Conservation (phyloP, 257 asterid species). For the Salvia splendens region DNA sequence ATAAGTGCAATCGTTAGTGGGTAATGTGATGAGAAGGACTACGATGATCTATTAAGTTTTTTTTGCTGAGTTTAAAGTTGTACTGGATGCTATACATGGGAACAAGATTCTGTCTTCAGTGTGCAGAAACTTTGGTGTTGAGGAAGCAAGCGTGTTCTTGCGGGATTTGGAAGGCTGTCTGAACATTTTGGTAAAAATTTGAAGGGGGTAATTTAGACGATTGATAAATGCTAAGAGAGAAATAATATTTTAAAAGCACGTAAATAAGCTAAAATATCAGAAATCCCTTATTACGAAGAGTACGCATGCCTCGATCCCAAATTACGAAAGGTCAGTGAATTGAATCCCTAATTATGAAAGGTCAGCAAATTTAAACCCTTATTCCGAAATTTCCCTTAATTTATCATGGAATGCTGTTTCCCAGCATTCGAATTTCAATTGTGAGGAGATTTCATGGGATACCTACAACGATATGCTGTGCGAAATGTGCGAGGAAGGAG, state of each 20-base stretch:
- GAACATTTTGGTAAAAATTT: too few species aligned
- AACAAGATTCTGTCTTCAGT: constrained; percentile 66
- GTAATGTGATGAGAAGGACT: constrained; percentile 83
- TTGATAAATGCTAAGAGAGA: too few species aligned
- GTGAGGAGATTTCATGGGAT: constrained; percentile 60
- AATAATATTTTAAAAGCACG: too few species aligned
- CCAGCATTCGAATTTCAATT: constrained; percentile 19
- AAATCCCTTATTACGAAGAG: too few species aligned
- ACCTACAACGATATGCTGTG: constrained; percentile 52
- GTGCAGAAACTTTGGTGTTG: constrained; percentile 53
- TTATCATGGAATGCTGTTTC: constrained; percentile 18
- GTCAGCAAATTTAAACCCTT: too few species aligned
- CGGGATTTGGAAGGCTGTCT: constrained; percentile 59
- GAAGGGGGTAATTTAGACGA: too few species aligned
- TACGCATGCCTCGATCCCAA: too few species aligned
- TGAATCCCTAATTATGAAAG: too few species aligned
- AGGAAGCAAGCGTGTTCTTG: constrained; percentile 54
- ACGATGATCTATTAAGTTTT: constrained; percentile 68
- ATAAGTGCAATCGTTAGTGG: constrained; percentile 52
- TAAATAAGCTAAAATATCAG: too few species aligned
- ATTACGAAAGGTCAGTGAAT: too few species aligned
- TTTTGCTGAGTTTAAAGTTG: constrained; percentile 51
- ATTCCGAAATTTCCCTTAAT: too few species aligned
- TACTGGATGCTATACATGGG: constrained; percentile 49
- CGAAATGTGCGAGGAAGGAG: constrained; percentile 66